Evolutionary conservation across 2,329 filamentous ascomycete species (phyloP), one percentile per base, ranked within the genome.

Genomic region (Alternaria dauci): DNA sequence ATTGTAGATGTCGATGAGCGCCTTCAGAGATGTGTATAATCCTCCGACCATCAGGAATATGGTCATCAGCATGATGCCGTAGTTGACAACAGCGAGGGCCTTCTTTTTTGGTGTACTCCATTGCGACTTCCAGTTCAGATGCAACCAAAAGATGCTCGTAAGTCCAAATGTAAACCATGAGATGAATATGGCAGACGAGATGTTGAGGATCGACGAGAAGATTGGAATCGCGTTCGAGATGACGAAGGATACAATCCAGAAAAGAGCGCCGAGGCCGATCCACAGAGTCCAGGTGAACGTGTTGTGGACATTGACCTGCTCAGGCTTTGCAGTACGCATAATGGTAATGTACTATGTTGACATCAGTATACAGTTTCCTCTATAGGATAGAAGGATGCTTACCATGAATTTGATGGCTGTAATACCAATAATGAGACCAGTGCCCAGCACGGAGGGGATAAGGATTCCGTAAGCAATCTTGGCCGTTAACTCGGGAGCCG

Each of bases 391-490:
- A 20, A n/a, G 12, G 11, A 8, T 23, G 20, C 54, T 11, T 38
- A 53, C 51, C 65, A 90, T 81, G 70, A 88, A 88, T 70, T 89
- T 90, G 52, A 83, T 83, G 2, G 88, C 87, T 2, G 91, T 86
- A 65, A 90, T 87, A 14, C 86, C 88, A 70, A 90, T 89, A 58
- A 92, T 89, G 4, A 91, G 88, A 52, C 89, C 89, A 0, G 89
- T 88, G 50, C 91, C 87, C 42, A 91, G 81, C 55, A 91, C 91
- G 2, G 90, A 91, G 20, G 89, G 89, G 5, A 89, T 82, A 1
- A 89, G 88, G 56, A 91, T 81, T 20, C 87, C 88, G 77, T 88
- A 91, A 12, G 90, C 89, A 16, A 89, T 81, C 72, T 91, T 90
- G 20, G 85, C 82, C 32, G 91, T 80, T 0, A 84, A 71, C 3